These are phyloP conservation scores for Leccinum obscurum DNA, from an alignment of 768 basidiomycete species.

Conservation along the genomic window DNA sequence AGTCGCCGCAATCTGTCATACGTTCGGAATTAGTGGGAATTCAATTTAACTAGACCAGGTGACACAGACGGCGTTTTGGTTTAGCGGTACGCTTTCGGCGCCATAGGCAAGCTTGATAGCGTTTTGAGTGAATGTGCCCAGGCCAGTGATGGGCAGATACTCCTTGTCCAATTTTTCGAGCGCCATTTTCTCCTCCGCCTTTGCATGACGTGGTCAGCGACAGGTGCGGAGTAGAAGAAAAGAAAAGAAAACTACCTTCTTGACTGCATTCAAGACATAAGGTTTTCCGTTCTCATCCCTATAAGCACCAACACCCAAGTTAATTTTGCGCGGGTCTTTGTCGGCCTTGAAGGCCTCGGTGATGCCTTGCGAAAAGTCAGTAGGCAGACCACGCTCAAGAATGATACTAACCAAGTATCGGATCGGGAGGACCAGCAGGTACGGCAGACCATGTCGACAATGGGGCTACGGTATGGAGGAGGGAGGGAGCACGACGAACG, in stretches of 20 bases:
- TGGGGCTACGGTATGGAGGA: conserved; percentile 38
- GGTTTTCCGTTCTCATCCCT: conserved; percentile 94
- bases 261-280: conserved; percentile 86
- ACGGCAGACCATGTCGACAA: conserved; percentile 82
- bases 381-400: not conserved
- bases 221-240: not conserved
- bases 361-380: conserved; percentile 54
- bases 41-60: not conserved
- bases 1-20: conserved; percentile 72
- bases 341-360: conserved; percentile 98
- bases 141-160: conserved; percentile 94
- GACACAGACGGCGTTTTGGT: conserved; percentile 65
- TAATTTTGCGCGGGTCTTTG: conserved; percentile 89
- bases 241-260: conserved; percentile 55
- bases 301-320: conserved; percentile 97
- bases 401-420: conserved; percentile 73
- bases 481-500: conserved; percentile 50
- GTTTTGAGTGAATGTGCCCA: conserved; percentile 78
- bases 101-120: conserved; percentile 94
- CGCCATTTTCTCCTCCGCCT: conserved; percentile 78
- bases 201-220: conserved; percentile 5
- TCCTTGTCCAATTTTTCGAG: conserved; percentile 83
- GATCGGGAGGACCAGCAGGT: conserved; percentile 86
- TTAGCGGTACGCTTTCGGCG: conserved; percentile 69
- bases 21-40: conserved; percentile 1